A percentile compares a stretch with the other conserved stretches of the same genome.
phyloP scores from a whole-genome alignment of 352 stramenopile species.

The Saprolegnia parasitica region DNA sequence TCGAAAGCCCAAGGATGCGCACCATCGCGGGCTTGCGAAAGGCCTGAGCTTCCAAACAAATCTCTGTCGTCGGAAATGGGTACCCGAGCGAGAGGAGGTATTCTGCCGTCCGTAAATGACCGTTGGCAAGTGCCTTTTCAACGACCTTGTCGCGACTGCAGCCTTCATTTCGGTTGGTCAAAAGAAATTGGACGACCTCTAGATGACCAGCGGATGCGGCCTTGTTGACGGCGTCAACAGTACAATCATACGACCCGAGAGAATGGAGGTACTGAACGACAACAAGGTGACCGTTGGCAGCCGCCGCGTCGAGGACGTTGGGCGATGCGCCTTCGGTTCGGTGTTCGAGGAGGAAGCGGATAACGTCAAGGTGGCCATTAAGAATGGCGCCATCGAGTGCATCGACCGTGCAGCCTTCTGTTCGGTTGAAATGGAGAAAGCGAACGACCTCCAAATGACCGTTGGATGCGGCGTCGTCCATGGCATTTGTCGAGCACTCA shows the following conservation, averaged over 20 bases:
- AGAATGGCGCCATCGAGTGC: conserved; percentile 37
- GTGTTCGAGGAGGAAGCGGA: conserved; percentile 31
- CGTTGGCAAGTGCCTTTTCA: too few species aligned
- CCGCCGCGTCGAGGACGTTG: conserved; percentile 31
- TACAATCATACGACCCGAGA: conserved; percentile 21
- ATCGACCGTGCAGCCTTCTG: conserved; percentile 32
- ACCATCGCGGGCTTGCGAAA: too few species aligned
- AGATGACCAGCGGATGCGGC: conserved; percentile 33
- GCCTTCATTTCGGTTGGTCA: conserved; percentile 25
- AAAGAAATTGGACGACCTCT: conserved; percentile 30
- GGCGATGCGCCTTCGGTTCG: conserved; percentile 31
- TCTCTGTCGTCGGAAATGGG: too few species aligned
- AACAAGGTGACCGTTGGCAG: conserved; percentile 27
- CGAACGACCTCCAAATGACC: conserved; percentile 40
- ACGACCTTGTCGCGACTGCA: too few species aligned
- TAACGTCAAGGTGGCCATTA: conserved; percentile 38
- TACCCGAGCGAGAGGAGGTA: too few species aligned
- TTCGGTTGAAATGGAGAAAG: conserved; percentile 38
- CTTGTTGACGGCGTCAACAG: conserved; percentile 26
- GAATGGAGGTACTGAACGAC: conserved; percentile 20
- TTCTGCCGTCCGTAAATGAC: too few species aligned
- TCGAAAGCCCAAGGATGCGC: too few species aligned
- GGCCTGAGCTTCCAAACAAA: too few species aligned
- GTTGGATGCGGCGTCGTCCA: conserved; percentile 37
- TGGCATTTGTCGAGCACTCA: conserved; percentile 38